Evolutionary conservation across 2,329 filamentous ascomycete species (phyloP).

Genomic region (Botrytis squamosa): DNA sequence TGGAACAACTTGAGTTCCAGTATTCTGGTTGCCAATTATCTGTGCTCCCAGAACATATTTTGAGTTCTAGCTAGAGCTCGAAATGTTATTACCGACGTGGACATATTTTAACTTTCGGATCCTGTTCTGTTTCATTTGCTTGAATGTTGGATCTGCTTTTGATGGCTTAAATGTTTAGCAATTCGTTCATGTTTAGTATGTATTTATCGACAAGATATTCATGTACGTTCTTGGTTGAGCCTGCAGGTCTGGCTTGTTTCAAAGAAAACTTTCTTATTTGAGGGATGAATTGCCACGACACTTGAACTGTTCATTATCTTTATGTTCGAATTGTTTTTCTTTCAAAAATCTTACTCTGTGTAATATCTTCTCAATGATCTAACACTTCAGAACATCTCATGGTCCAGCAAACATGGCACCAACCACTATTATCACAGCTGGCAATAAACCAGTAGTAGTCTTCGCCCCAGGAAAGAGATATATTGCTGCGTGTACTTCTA

Average conservation of each 20-base stretch:
- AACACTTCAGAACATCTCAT: background rate
- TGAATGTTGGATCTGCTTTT: background rate
- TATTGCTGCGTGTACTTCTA: constrained; percentile 4
- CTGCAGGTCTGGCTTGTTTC: background rate
- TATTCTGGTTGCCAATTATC: background rate
- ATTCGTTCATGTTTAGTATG: background rate
- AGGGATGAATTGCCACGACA: background rate
- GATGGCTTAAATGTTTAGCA: background rate
- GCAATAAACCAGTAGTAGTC: background rate
- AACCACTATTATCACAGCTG: background rate
- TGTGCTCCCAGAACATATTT: background rate
- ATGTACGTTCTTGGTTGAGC: background rate
- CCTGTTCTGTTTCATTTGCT: background rate
- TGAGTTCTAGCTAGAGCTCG: background rate
- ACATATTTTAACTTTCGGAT: background rate
- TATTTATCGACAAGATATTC: background rate
- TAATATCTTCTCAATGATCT: background rate
- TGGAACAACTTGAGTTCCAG: background rate
- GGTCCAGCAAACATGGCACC: background rate
- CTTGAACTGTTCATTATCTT: background rate
- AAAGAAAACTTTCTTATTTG: background rate
- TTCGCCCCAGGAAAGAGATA: background rate
- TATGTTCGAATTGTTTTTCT: background rate
- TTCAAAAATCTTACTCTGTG: background rate
- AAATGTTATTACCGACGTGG: background rate